These are phyloP conservation scores for Emmonsia crescens DNA, from an alignment of 2,329 filamentous ascomycete genomes.

Conservation along the genomic window DNA sequence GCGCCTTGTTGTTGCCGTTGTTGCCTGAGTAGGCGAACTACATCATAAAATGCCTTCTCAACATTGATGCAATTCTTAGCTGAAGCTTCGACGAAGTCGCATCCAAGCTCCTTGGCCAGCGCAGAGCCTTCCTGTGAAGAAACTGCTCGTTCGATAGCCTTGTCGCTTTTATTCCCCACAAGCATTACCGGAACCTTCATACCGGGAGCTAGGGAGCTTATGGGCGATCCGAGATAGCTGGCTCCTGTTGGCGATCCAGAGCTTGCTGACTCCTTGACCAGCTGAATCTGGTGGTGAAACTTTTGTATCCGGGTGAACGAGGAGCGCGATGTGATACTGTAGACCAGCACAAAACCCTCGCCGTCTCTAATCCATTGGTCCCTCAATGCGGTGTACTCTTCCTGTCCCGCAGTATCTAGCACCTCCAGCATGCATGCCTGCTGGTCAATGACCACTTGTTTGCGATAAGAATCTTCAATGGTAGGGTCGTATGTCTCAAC, in stretches of 20 bases:
- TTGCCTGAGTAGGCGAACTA: conserved; percentile 78
- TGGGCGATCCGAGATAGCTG: conserved; percentile 40
- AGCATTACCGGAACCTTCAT: conserved; percentile 88
- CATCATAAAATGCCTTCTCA: conserved; percentile 96
- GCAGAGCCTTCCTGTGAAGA: conserved; percentile 93
- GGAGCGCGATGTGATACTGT: conserved; percentile 94
- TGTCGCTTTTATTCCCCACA: conserved; percentile 96
- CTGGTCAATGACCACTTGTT: conserved; percentile 72
- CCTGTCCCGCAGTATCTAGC: conserved; percentile 91
- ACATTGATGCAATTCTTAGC: conserved; percentile 98
- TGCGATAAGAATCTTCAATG: conserved; percentile 58
- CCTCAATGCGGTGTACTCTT: conserved; percentile 92
- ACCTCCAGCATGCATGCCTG: conserved; percentile 93
- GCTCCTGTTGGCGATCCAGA: conserved; percentile 44
- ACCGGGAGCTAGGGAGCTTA: conserved; percentile 38
- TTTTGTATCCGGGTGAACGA: conserved; percentile 91
- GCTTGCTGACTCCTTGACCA: conserved; percentile 77
- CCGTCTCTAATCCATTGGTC: conserved; percentile 98
- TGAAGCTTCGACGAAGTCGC: conserved; percentile 93
- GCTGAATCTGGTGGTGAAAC: conserved; percentile 93
- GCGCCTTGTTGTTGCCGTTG: conserved; percentile 52
- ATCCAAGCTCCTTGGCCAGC: conserved; percentile 80
- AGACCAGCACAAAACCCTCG: conserved; percentile 93
- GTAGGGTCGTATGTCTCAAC: conserved; percentile 76
- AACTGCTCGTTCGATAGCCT: conserved; percentile 89